phyloP scores from a whole-genome alignment of 495 filamentous ascomycete genomes.

The Penicillium psychrofluorescens region DNA sequence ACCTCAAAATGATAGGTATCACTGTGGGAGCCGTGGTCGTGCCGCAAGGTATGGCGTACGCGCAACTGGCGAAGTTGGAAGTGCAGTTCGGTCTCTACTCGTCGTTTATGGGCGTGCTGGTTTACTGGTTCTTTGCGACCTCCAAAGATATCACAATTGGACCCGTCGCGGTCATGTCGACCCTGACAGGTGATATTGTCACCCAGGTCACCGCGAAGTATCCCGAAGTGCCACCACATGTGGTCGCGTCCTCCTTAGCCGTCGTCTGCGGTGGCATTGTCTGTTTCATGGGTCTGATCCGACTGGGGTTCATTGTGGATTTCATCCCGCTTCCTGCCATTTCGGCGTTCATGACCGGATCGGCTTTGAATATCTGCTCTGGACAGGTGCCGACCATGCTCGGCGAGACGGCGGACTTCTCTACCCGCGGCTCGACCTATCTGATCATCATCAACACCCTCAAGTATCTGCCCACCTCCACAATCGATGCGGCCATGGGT shows the following conservation, averaged over 20 bases:
- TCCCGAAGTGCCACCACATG: conserved; percentile 51
- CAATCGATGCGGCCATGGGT: conserved; percentile 82
- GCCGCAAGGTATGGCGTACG: conserved; percentile 97
- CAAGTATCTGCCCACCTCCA: conserved; percentile 60
- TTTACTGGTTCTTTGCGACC: conserved; percentile 99
- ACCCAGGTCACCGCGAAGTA: conserved; percentile 44
- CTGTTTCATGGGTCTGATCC: conserved; percentile 66
- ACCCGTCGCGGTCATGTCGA: conserved; percentile 96
- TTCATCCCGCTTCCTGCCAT: conserved; percentile 90
- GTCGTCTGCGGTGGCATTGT: conserved; percentile 81
- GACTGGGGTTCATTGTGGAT: conserved; percentile 89
- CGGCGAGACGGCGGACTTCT: conserved; percentile 66
- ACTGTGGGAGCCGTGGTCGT: conserved; percentile 95
- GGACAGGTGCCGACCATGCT: conserved; percentile 86
- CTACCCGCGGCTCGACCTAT: conserved; percentile 74
- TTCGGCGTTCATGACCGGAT: conserved; percentile 96
- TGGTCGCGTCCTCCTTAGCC: conserved; percentile 73
- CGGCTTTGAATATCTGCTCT: conserved; percentile 80
- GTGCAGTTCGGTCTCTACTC: conserved; percentile 89
- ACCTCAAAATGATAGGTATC: conserved; percentile 48
- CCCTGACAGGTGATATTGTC: conserved; percentile 76
- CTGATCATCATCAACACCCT: conserved; percentile 80
- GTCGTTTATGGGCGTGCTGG: conserved; percentile 92
- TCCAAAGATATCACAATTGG: conserved; percentile 99
- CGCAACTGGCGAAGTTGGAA: conserved; percentile 67